Conservation (phyloP, 2,329 filamentous ascomycete species). For the Ilyonectria sp. region DNA sequence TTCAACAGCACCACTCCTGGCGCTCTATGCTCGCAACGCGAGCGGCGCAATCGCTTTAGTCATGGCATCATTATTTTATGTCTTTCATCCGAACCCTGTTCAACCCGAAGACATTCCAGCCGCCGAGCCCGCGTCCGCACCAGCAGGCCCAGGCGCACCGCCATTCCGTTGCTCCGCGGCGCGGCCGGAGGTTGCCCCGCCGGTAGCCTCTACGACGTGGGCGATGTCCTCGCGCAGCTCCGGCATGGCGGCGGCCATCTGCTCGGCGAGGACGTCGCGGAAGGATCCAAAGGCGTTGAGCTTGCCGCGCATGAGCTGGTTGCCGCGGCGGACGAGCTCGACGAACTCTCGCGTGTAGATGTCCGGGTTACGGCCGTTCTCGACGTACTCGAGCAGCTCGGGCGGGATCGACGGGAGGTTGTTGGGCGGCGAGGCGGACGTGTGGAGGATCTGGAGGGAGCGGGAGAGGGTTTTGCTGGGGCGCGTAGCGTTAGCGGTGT, state of each 20-base stretch:
- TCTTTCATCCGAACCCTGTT: neutral
- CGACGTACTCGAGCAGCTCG: slow-evolving; percentile 78
- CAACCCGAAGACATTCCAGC: slow-evolving; percentile 28
- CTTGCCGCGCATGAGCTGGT: slow-evolving; percentile 79
- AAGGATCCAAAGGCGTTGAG: slow-evolving; percentile 72
- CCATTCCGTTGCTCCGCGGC: slow-evolving; percentile 36
- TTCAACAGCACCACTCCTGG: slow-evolving; percentile 14
- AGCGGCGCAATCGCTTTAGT: slow-evolving; percentile 14
- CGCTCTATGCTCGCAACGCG: slow-evolving; percentile 30
- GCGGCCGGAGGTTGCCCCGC: slow-evolving; percentile 46
- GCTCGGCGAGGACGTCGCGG: slow-evolving; percentile 72
- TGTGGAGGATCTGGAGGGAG: slow-evolving; percentile 57
- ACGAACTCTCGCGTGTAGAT: slow-evolving; percentile 83
- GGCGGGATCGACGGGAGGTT: slow-evolving; percentile 69
- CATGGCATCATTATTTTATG: neutral
- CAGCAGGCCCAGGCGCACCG: neutral
- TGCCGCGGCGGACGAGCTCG: slow-evolving; percentile 75
- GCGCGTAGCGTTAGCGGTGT: slow-evolving; percentile 27
- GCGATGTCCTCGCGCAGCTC: slow-evolving; percentile 70
- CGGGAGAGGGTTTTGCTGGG: slow-evolving; percentile 57
- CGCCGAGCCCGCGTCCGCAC: slow-evolving; percentile 4
- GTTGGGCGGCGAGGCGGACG: slow-evolving; percentile 57
- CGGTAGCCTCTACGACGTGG: slow-evolving; percentile 64
- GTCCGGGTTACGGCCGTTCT: slow-evolving; percentile 80
- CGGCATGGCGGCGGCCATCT: slow-evolving; percentile 71